Evolutionary conservation across 768 basidiomycete genomes (phyloP), one percentile per base, ranked within the genome.

Genomic region (Pulveroboletus sp.): DNA sequence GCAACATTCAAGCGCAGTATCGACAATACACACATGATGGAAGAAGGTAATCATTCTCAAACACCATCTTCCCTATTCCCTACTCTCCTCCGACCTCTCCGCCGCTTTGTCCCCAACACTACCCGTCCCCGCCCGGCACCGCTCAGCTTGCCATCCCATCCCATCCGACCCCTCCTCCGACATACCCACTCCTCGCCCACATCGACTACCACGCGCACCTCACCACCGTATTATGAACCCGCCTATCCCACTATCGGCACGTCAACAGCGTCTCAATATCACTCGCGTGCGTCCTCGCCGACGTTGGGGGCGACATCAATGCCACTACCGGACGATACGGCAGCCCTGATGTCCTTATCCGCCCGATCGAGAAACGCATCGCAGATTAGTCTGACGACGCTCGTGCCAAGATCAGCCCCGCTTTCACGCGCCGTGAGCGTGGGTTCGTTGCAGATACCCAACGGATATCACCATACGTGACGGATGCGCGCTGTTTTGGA

Each of bases 331-430:
- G 59, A 53, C 33, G 57, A 54, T 8, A 50, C 35, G 34, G 56
- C 51, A 51, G 56, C 32, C 29, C 24, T 47, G 47, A 17, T 49
- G 56, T 53, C 71, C 20, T 63, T 78, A 41, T 70, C 79, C 3
- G 70, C 79, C 41, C 78, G 86, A 14, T 88, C 86, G 55, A 72
- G 82, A 55, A 88, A 86, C 53, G 73, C 75, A 8, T 87, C 85
- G 5, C 78, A 82, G 64, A 75, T 82, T 63, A 87, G 77, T 61
- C 61, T 87, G 34, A 72, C 79, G 32, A 72, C 69, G n/a, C 61
- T 81, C 50, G 67, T 74, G 27, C 73, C 84, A 36, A 74, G 83
- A 43, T 72, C 69, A 44, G 55, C 50, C 41, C 62, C 71, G 8
- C 50, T 71, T 14, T 69, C 68, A 56, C 71, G 76, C 51, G 62